Evolutionary conservation across 2,329 filamentous ascomycete species (phyloP).

Genomic region (Chrysoporthe austroafricana): DNA sequence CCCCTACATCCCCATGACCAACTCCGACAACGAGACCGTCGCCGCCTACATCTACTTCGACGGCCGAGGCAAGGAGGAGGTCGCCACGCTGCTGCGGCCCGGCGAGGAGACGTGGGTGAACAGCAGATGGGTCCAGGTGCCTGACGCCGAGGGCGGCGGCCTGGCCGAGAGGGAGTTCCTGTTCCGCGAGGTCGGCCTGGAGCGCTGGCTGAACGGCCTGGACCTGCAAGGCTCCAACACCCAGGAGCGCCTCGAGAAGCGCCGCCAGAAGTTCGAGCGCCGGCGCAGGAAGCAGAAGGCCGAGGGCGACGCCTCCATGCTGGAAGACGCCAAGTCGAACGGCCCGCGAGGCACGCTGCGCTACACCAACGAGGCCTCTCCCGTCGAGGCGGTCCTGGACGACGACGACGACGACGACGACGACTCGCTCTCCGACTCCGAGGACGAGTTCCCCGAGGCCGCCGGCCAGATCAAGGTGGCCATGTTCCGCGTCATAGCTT

Average conservation of each 20-base stretch:
- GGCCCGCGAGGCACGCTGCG: conserved; percentile 65
- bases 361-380: conserved; percentile 78
- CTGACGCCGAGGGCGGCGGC: conserved; percentile 87
- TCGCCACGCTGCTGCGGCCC: conserved; percentile 86
- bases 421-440: conserved; percentile 69
- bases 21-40: conserved; percentile 93
- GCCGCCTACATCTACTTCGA: conserved; percentile 99
- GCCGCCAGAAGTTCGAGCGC: conserved; percentile 77
- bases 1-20: conserved; percentile 90
- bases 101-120: conserved; percentile 99
- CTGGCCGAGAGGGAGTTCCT: conserved; percentile 95
- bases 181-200: conserved; percentile 94
- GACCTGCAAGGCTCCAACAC: conserved; percentile 93
- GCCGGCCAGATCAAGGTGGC: conserved; percentile 98
- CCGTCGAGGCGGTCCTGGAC: conserved; percentile 69
- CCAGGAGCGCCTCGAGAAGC: conserved; percentile 86
- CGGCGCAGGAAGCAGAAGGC: conserved; percentile 67
- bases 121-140: conserved; percentile 94
- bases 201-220: conserved; percentile 94
- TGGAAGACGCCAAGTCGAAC: conserved; percentile 48
- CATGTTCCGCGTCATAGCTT: conserved; percentile 92
- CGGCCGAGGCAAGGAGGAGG: conserved; percentile 91
- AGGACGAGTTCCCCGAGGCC: conserved; percentile 87
- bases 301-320: conserved; percentile 41
- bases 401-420: conserved; percentile 65